A percentile compares a stretch with the other conserved stretches of the same genome.
phyloP scores from a whole-genome alignment of 1,284 basidiomycete species.

The Pseudozyma sp. region DNA sequence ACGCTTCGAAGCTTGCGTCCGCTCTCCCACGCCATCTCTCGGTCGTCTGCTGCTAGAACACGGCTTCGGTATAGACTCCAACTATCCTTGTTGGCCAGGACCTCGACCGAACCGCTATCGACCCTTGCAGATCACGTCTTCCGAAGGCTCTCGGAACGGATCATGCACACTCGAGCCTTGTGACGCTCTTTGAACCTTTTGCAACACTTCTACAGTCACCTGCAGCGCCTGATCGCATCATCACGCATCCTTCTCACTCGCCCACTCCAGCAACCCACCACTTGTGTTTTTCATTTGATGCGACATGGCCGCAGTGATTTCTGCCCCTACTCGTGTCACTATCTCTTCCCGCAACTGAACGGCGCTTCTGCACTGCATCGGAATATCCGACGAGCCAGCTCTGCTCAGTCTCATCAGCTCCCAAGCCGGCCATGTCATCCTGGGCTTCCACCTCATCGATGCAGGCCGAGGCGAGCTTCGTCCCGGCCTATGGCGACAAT shows the following conservation, averaged over 20 bases:
- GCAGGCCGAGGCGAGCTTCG: constrained; percentile 22
- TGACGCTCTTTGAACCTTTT: constrained; percentile 3
- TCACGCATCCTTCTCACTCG: background rate
- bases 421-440: constrained; percentile 21
- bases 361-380: no score
- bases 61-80: no score
- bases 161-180: constrained; percentile 11
- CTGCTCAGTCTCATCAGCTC: background rate
- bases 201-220: background rate
- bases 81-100: no score
- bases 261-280: background rate
- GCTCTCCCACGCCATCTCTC: no score
- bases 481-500: constrained; percentile 14
- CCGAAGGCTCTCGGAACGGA: constrained; percentile 9
- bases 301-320: constrained; percentile 21
- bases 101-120: no score
- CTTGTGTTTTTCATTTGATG: no score
- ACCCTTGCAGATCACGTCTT: no score
- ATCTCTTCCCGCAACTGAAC: constrained; percentile 1
- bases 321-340: constrained; percentile 7
- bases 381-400: no score
- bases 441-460: constrained; percentile 24
- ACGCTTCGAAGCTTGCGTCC: no score
- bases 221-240: constrained; percentile 2
- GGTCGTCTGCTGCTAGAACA: no score